Conservation (phyloP, 768 basidiomycete genomes). For the Hygrocybe punicea region DNA sequence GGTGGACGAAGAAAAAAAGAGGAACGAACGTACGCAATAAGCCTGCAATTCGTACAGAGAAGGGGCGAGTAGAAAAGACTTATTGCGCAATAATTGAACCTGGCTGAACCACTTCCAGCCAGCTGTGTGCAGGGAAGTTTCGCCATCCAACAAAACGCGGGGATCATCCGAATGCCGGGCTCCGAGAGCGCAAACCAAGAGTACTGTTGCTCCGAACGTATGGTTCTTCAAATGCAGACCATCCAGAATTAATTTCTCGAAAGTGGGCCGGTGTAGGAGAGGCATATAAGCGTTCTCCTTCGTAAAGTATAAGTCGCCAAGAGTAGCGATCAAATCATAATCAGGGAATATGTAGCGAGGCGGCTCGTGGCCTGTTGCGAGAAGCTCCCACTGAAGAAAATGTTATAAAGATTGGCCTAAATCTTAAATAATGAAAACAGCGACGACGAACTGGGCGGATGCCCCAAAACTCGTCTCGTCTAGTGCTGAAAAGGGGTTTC, state of each 20-base stretch:
- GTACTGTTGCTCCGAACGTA: constrained; percentile 46
- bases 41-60: constrained; percentile 72
- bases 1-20: background rate
- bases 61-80: constrained; percentile 55
- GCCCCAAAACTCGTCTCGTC: background rate
- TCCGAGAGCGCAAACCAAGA: constrained; percentile 38
- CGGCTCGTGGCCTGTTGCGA: constrained; percentile 19
- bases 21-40: constrained; percentile 47
- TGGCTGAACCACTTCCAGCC: constrained; percentile 69
- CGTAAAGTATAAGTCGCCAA: constrained; percentile 65
- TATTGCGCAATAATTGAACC: constrained; percentile 60
- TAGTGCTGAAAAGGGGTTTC: background rate
- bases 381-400: constrained; percentile 26
- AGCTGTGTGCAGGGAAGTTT: constrained; percentile 41
- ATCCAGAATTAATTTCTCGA: constrained; percentile 48
- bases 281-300: constrained; percentile 55
- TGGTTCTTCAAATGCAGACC: constrained; percentile 50
- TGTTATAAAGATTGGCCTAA: background rate
- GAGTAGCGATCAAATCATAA: constrained; percentile 46
- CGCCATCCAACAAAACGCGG: constrained; percentile 49
- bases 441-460: background rate
- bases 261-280: constrained; percentile 70
- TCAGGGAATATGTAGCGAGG: constrained; percentile 52
- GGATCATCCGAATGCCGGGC: constrained; percentile 53
- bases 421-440: background rate